Percentiles rank a stretch among this genome's conserved stretches.
Evolutionary conservation across 257 asterid genomes (phyloP).

Genomic region (Penstemon davidsonii): DNA sequence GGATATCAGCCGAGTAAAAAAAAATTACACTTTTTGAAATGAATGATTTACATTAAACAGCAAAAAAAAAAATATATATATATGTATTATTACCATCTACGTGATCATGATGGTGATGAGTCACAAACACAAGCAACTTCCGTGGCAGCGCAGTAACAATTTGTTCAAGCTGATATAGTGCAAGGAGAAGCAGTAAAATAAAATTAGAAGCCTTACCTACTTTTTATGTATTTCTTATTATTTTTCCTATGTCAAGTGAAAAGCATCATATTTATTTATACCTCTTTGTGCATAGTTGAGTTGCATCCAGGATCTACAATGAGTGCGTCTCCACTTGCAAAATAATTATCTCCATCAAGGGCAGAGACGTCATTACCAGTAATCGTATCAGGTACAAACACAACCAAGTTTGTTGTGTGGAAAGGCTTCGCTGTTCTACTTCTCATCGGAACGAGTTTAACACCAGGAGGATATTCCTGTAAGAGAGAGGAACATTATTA

Average conservation of each 20-base stretch:
- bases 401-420: conserved; percentile 73
- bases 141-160: conserved; percentile 75
- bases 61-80: background rate
- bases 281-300: conserved; percentile 74
- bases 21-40: conserved; percentile 9
- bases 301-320: conserved; percentile 95
- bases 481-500: conserved; percentile 20
- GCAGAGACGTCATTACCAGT: conserved; percentile 24
- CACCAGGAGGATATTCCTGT: conserved; percentile 93
- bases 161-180: conserved; percentile 70
- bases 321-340: conserved; percentile 81
- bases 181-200: conserved; percentile 14
- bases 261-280: conserved; percentile 22
- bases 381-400: conserved; percentile 49
- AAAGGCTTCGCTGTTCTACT: conserved; percentile 89
- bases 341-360: conserved; percentile 34
- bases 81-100: conserved; percentile 67
- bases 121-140: conserved; percentile 74
- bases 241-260: conserved; percentile 8
- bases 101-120: conserved; percentile 96
- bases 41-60: background rate
- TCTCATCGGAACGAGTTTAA: conserved; percentile 79
- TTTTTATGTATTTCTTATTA: background rate
- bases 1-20: conserved; percentile 18
- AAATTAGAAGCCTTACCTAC: background rate